Conservation (phyloP, 768 basidiomycete species). For the Lyophyllum shimeji region DNA sequence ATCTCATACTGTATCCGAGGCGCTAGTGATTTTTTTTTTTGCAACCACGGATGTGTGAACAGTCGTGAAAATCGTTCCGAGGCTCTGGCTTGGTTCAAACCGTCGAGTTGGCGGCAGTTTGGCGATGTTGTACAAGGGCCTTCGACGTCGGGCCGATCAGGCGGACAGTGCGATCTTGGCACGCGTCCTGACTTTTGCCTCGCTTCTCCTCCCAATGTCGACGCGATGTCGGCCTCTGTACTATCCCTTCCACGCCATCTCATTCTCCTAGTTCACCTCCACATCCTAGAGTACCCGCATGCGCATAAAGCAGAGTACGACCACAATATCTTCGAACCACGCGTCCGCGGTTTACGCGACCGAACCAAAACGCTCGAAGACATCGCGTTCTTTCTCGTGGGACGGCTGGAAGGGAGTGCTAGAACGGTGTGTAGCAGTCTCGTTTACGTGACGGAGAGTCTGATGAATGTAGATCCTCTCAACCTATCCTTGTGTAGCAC, state of each 20-base stretch:
- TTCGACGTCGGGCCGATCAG: too few relatives aligned
- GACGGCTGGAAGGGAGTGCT: constrained; percentile 37
- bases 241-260: constrained; percentile 39
- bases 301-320: constrained; percentile 50
- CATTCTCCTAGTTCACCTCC: constrained; percentile 50
- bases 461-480: constrained; percentile 37
- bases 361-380: constrained; percentile 54
- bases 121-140: too few relatives aligned
- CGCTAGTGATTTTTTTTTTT: too few relatives aligned
- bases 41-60: too few relatives aligned
- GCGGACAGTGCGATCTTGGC: neutral
- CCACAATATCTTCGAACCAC: constrained; percentile 45
- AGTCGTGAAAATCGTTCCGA: too few relatives aligned
- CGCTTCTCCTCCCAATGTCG: neutral
- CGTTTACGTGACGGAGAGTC: too few relatives aligned
- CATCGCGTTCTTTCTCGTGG: constrained; percentile 47
- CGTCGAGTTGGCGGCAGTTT: too few relatives aligned
- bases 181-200: neutral
- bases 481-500: constrained; percentile 51
- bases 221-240: constrained; percentile 21
- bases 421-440: constrained; percentile 22
- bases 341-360: constrained; percentile 46
- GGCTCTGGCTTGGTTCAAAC: too few relatives aligned
- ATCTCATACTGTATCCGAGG: too few relatives aligned
- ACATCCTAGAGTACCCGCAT: constrained; percentile 50